Evolutionary conservation across 768 basidiomycete genomes (phyloP), one percentile per base, ranked within the genome.

Genomic region (Mycena crocata): DNA sequence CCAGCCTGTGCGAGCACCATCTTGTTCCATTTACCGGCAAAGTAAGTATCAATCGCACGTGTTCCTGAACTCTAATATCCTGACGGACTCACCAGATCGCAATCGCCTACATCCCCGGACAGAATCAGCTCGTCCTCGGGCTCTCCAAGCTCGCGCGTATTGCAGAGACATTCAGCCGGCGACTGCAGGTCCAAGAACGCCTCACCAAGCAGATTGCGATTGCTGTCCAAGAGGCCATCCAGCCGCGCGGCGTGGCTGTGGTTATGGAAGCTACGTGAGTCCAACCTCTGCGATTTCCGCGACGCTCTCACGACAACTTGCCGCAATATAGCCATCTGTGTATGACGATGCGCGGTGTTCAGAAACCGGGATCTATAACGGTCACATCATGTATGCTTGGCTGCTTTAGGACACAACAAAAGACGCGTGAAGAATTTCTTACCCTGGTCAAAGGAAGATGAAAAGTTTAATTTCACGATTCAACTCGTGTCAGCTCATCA

Each of bases 301-400:
- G 65, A 56, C n/a, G 48, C 63, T 34, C 39, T 56, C 49, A 64
- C 62, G 72, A 57, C 64, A n/a, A n/a, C 62, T 62, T 24, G 55
- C 59, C 56, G 52, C 49, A 24, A 40, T 37, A 7, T 74, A 96
- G 95, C 26, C 97, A 99, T 80, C 87, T 98, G 79, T 99, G 97
- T 76, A 99, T 99, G 98, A 96, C 97, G 4, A 99, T 99, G 97
- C 92, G 98, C 68, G 98, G 98, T 58, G 98, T 99, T 12, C 98
- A 99, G 81, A 99, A 99, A 80, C 97, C 97, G 3, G 98, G 98
- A 28, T 87, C 97, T 9, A 89, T 93, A 26, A 99, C 98, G 0
- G 92, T 96, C 48, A 99, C 98, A 8, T 96, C 94, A 7, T 97
- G 96, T 72, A 99, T 99, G 98, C 84, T 98, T 57, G 98, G 98